Base-by-base conservation (phyloP, 441 rosid species). In the Dalechampia spathulata region DNA sequence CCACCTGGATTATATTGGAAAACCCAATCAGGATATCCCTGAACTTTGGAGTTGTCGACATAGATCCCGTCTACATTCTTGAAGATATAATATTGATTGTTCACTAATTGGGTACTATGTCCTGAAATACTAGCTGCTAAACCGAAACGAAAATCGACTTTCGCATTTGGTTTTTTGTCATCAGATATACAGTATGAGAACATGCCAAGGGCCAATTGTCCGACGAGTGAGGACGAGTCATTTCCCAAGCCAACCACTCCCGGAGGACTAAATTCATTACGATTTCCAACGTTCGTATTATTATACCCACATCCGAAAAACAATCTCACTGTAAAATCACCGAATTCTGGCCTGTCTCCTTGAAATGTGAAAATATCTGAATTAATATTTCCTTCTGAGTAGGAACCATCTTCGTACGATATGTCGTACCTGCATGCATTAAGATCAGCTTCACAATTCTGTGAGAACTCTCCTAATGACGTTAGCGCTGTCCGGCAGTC, bases 251-350 rank as follows among this genome's bases (percentile, higher is more conserved):
- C 46, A 0, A 53, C 22, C 7, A 53, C 11, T 40, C 46, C 58
- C 1, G 58, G 58, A 2, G 46, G 7, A 14, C 15, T 13, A 13
- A 14, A 38, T 0, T 15, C 15, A 14, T 22, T 5, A 5, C 28
- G 30, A 21, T 20, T 15, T 44, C 9, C 27, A 2, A 8, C 20
- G 0, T 8, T 11, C 3, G 45, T 0, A 11, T 53, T 53, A 7
- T 39, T 53, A 10, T 38, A 40, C 7, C 58, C 58, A 22, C 58
- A 53, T 15, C 58, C 58, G 22, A 39, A 53, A 20, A 22, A 14
- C 8, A 30, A 10, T 1, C 17, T 39, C 21, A 53, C 1, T n/a
- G 34, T 32, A 46, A 22, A 53, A 8, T 23, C 39, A 1, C 46
- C 46, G 6, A 38, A 22, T 14, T 3, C 2, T 23, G 2, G 1